Base-by-base conservation (phyloP, 1,284 basidiomycete species). In the Irpex sp. region DNA sequence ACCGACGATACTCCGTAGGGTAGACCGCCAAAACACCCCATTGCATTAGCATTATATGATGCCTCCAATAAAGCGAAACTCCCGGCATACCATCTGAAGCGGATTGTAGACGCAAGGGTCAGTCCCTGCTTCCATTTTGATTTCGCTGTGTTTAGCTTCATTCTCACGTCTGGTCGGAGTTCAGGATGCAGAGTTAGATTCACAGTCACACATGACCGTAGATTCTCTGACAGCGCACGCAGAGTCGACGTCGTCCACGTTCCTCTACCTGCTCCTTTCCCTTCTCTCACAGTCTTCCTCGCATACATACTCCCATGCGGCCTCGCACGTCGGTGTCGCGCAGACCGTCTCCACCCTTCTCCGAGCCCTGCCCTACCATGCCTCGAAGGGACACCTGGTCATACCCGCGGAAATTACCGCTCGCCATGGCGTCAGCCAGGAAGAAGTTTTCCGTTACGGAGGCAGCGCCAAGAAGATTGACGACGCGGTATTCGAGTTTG, bases 401-500 rank as follows among this genome's bases (percentile, higher is more conserved):
- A 86, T 98, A 48, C 96, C 96, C 2, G 84, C 88, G 11, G 94
- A 97, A 70, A 85, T 97, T 57, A 89, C 89, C 8, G 88, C 90
- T 51, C 88, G 85, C 66, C 88, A 95, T 71, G 83, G 86, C 6
- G 88, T 97, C 9, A 86, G 85, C 56, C 93, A 97, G 73, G 94
- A 97, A 74, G 91, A 95, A 34, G 88, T 97, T 8, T 90, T 95
- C 73, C 82, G 92, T 38, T 80, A 81, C 51, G 91, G 93, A 1
- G 81, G 82, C 7, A 75, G 80, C 17, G 92, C 91, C 54, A 74
- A 80, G 56, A 88, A 85, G 5, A 78, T 91, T 36, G 84, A 85
- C 48, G 85, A 92, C 64, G 94, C 94, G 0, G 89, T 94, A 40
- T 97, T 89, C 73, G 92, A 95, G 71, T 89, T 97, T 73, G 96